These are phyloP conservation scores for Lactarius hengduanensis DNA, from an alignment of 768 basidiomycete genomes.

Conservation along the genomic window DNA sequence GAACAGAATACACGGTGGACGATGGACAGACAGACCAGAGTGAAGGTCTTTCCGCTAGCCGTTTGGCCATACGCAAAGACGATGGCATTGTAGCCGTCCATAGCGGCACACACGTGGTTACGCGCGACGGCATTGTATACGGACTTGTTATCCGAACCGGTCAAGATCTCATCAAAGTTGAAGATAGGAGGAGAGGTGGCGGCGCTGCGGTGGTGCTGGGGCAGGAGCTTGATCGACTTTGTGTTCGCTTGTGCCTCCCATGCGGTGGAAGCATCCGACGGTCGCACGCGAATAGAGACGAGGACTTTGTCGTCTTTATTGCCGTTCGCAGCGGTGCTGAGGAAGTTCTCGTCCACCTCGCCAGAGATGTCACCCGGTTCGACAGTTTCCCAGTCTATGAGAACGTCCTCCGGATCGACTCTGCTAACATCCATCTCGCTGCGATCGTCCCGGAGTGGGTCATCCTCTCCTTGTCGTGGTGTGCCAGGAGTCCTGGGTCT, in stretches of 20 bases:
- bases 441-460: constrained; percentile 48
- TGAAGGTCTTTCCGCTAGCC: constrained; percentile 73
- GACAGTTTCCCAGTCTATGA: constrained; percentile 73
- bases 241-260: constrained; percentile 50
- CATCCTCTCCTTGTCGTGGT: constrained; percentile 44
- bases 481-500: constrained; percentile 39
- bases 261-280: constrained; percentile 49
- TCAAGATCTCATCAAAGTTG: constrained; percentile 74
- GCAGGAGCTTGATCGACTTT: constrained; percentile 60
- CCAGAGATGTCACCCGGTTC: constrained; percentile 67
- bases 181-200: constrained; percentile 48
- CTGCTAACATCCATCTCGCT: constrained; percentile 77
- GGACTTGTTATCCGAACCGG: constrained; percentile 75
- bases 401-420: constrained; percentile 70
- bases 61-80: constrained; percentile 96
- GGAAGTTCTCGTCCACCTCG: constrained; percentile 61
- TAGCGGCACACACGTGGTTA: constrained; percentile 83
- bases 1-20: not conserved
- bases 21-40: constrained; percentile 43
- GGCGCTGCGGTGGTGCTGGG: constrained; percentile 50
- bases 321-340: constrained; percentile 45
- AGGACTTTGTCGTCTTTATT: constrained; percentile 84
- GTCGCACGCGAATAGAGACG: constrained; percentile 76
- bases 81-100: constrained; percentile 96
- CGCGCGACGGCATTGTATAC: constrained; percentile 74